These are phyloP conservation scores for Steccherinum ochraceum DNA, from an alignment of 768 basidiomycete genomes.

Conservation along the genomic window DNA sequence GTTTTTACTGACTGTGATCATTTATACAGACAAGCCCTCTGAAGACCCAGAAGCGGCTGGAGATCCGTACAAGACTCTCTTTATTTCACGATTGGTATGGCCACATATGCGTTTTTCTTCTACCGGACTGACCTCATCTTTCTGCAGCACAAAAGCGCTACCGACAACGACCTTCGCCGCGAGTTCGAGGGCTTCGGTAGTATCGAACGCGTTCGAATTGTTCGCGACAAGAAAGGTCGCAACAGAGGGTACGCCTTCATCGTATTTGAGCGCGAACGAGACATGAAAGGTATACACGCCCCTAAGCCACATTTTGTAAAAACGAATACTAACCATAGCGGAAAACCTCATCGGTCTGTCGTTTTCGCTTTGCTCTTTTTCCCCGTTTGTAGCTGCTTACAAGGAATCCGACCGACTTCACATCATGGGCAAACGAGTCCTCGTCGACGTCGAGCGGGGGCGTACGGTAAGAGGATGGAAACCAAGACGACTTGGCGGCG, in stretches of 20 bases:
- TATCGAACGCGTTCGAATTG: conserved; percentile 91
- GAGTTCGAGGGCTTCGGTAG: conserved; percentile 96
- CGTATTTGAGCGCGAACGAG: conserved; percentile 95
- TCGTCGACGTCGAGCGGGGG: conserved; percentile 97
- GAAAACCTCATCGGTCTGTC: conserved; percentile 15
- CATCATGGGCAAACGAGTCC: conserved; percentile 91
- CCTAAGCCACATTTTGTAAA: conserved; percentile 6
- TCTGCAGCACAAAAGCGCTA: conserved; percentile 85
- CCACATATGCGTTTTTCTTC: conserved; percentile 17
- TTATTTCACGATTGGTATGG: conserved; percentile 88
- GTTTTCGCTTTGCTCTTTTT: conserved; percentile 16
- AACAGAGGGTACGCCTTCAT: conserved; percentile 93
- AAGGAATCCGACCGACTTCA: conserved; percentile 97
- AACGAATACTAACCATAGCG: conserved; percentile 12
- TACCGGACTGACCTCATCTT: too few relatives aligned
- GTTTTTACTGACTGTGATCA: conserved; percentile 6
- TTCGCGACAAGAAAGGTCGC: conserved; percentile 83
- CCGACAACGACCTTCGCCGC: conserved; percentile 85
- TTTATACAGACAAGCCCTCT: conserved; percentile 73
- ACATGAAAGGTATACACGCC: conserved; percentile 85
- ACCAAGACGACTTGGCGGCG: conserved; percentile 93
- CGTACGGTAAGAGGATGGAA: conserved; percentile 99
- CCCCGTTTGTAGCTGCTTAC: conserved; percentile 65
- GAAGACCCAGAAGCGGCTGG: conserved; percentile 89
- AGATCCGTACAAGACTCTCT: conserved; percentile 97